Evolutionary conservation across 2,329 filamentous ascomycete species (phyloP), one percentile per base, ranked within the genome.

Genomic region (Phoma herbarum): DNA sequence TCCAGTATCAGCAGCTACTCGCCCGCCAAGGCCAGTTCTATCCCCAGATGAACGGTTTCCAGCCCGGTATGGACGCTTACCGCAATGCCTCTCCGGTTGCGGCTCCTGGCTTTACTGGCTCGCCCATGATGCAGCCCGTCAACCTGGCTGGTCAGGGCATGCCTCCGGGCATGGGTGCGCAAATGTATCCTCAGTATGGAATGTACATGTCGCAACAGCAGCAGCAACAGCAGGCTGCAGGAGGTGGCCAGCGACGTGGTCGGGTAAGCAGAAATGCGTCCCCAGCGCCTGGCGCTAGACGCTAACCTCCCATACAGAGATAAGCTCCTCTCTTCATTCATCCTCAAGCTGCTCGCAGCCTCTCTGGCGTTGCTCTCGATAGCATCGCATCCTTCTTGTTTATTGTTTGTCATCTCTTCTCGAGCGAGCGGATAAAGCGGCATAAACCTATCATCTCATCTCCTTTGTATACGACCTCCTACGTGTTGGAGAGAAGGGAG

Each of bases 1-100:
- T 85, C 28, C 86, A 87, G 67, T 88, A 87, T 65, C 86, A 87
- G 65, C 81, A 83, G 69, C 81, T 85, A 66, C 74, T 85, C 23
- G 81, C 83, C 43, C 82, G 57, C 77, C 82, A 65, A 79, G 59
- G 77, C 41, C 80, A 78, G 39, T 79, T 82, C 54, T 84, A 84
- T 60, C 76, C 77, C 2, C 74, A 73, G 49, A 77, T 85, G 70
- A 77, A 80, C 11, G 75, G 74, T 26, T 75, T 74, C 50, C 68
- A 71, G 41, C 80, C 80, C 44, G 71, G 70, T 28, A 74, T 81
- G 72, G 79, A 82, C 49, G 75, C 74, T 2, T 82, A 77, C 66
- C 71, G 79, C 28, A 79, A 79, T 52, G 75, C 69, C 3, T 77
- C 77, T 5, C 77, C 79, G 1, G 77, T 79, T 58, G 73, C 74